Base-by-base conservation (phyloP, 257 asterid species). In the Ilex asprella region DNA sequence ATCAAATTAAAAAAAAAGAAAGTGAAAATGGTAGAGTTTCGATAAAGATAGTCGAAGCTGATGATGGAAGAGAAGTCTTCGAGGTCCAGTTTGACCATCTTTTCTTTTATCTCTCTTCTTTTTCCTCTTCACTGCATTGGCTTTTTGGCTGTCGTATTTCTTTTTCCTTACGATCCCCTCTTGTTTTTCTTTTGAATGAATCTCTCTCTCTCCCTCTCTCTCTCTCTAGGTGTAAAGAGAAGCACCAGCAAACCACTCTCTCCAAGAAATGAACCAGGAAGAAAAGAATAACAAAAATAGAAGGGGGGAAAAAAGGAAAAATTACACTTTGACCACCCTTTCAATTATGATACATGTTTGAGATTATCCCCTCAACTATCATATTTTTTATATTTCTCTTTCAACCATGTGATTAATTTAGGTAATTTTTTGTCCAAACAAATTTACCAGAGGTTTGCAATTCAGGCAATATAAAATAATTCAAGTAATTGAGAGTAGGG, bases 1-100 rank as follows among this genome's bases (percentile, higher is more conserved):
- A 14, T 10, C 10, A 14, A 14, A 10, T 46, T 14, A 46, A 65
- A 72, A 61, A 39, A 0, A 53, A 57, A 69, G 70, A 75, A 80
- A 73, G 85, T 71, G 76, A 70, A 77, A 70, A 74, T 59, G 79
- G 81, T 70, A 77, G 86, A 78, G 79, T 86, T 78, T 84, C 95
- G 88, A 89, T 86, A 89, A 86, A 89, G 97, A 84, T 73, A 80
- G 82, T 78, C 76, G 86, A 74, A 79, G 77, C 67, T 79, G 87
- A 82, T 80, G 87, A 78, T 78, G 82, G 78, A 70, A 79, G 75
- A 63, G 84, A 68, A 84, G 94, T 84, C 95, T 89, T 86, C 91
- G 91, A 86, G 97, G 94, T 73, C 59, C 78, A 86, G 77, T 89
- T 89, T 89, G 97, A 86, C 95, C 92, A 85, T 85, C 94, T 86